phyloP scores from a whole-genome alignment of 345 rosid species.

The Acer campestre region DNA sequence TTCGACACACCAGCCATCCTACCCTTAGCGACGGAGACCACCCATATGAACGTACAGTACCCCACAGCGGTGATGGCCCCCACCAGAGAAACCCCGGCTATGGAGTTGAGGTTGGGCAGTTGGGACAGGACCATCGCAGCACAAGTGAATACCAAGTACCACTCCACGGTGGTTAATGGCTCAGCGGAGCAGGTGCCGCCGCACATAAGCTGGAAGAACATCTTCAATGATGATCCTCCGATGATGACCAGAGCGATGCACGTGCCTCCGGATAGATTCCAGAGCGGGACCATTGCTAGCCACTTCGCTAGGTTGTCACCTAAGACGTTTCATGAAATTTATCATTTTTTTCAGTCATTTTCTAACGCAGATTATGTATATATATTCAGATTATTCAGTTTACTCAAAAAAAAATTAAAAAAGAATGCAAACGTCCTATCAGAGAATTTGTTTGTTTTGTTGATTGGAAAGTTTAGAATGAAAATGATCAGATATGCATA shows the following conservation, averaged over 20 bases:
- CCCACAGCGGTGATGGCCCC: slow-evolving; percentile 54
- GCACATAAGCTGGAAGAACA: slow-evolving; percentile 35
- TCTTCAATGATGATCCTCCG: slow-evolving; percentile 45
- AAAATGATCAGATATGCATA: too few species aligned
- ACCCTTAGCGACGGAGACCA: slow-evolving; percentile 43
- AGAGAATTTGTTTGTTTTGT: too few species aligned
- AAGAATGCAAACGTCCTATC: too few species aligned
- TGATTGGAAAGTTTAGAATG: too few species aligned
- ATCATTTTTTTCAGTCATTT: too few species aligned
- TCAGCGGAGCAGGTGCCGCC: slow-evolving; percentile 37
- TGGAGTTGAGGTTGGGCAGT: slow-evolving; percentile 67
- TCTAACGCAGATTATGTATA: too few species aligned
- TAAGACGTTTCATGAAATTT: slow-evolving; percentile 13
- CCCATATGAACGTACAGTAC: slow-evolving; percentile 64
- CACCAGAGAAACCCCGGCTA: slow-evolving; percentile 60
- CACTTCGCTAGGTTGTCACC: slow-evolving; percentile 53
- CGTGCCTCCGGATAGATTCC: slow-evolving; percentile 74
- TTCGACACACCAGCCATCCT: slow-evolving; percentile 45
- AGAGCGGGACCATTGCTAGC: slow-evolving; percentile 53
- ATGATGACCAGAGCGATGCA: slow-evolving; percentile 52
- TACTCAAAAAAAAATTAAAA: too few species aligned
- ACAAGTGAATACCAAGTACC: slow-evolving; percentile 55
- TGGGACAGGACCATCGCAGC: slow-evolving; percentile 54
- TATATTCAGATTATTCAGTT: too few species aligned
- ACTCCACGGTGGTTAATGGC: slow-evolving; percentile 53